Conservation (phyloP, 2,329 filamentous ascomycete genomes). For the Colletotrichum scovillei region DNA sequence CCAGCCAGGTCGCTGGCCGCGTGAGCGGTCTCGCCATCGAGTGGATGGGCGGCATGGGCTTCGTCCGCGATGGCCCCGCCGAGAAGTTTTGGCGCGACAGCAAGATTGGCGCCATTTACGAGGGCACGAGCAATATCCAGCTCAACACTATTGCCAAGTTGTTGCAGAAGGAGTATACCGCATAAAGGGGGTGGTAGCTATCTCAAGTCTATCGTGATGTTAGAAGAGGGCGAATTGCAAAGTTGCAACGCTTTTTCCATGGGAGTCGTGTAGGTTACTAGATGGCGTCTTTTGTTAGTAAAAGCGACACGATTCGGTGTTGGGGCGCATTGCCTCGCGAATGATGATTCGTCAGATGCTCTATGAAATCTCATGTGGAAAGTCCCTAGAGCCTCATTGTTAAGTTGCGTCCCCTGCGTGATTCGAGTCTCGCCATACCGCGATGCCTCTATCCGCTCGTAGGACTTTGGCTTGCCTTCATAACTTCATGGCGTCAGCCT, state of each 20-base stretch:
- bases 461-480: not conserved
- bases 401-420: not conserved
- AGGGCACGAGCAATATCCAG: conserved; percentile 87
- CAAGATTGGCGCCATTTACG: conserved; percentile 98
- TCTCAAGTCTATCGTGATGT: not conserved
- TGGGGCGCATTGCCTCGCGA: not conserved
- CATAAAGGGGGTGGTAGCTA: conserved; percentile 38
- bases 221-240: not conserved
- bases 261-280: conserved; percentile 23
- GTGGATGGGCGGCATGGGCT: conserved; percentile 99
- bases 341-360: not conserved
- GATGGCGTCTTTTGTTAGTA: conserved; percentile 23
- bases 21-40: conserved; percentile 90
- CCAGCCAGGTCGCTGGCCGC: conserved; percentile 89
- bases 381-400: not conserved
- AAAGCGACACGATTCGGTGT: conserved; percentile 34
- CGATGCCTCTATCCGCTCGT: not conserved
- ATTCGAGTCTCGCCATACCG: not conserved
- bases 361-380: not conserved
- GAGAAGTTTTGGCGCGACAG: conserved; percentile 98
- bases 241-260: not conserved
- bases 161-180: conserved; percentile 71
- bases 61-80: conserved; percentile 93
- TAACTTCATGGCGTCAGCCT: no score
- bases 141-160: conserved; percentile 73